Evolutionary conservation across 2,329 filamentous ascomycete species (phyloP).

Genomic region (Aspergillus carbonarius): DNA sequence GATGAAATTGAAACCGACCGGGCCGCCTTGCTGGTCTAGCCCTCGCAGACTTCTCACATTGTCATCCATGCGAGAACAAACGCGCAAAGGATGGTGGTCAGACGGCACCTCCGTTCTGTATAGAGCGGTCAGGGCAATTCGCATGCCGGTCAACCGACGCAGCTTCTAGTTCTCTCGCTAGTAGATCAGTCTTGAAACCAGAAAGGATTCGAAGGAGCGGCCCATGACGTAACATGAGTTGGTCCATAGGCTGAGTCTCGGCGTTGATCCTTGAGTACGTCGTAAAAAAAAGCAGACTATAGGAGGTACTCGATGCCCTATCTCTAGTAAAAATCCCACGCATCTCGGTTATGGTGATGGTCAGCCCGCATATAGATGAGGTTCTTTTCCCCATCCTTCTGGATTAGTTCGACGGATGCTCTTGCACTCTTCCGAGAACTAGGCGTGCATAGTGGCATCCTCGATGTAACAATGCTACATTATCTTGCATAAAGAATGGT

Average conservation of each 20-base stretch:
- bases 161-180: background rate
- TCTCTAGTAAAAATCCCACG: background rate
- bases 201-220: background rate
- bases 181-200: background rate
- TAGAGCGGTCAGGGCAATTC: background rate
- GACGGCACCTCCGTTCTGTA: background rate
- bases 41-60: background rate
- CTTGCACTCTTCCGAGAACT: background rate
- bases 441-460: background rate
- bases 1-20: background rate
- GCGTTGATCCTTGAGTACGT: background rate
- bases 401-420: background rate
- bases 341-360: background rate
- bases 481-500: background rate
- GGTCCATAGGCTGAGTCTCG: background rate
- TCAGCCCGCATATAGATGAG: background rate
- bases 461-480: background rate
- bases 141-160: background rate
- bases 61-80: background rate
- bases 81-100: background rate
- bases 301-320: background rate
- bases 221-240: background rate
- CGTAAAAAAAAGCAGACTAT: background rate
- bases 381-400: background rate
- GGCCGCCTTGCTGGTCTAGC: background rate